These are phyloP conservation scores for Pythium pyrilobum DNA, from an alignment of 352 stramenopile species.

Conservation along the genomic window DNA sequence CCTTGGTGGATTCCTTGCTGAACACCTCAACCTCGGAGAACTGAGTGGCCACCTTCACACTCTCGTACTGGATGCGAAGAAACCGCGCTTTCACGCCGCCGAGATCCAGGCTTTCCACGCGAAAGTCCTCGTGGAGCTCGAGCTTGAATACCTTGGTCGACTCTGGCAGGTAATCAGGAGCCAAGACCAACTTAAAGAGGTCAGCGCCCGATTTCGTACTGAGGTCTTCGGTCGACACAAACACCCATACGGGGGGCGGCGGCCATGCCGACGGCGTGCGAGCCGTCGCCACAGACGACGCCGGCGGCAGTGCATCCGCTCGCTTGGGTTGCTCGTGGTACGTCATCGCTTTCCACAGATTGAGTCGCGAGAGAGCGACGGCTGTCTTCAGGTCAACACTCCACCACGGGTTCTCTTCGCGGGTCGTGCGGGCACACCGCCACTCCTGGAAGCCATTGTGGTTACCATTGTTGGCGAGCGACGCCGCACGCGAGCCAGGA, in stretches of 20 bases:
- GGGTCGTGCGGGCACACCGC: constrained; percentile 53
- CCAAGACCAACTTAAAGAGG: neutral
- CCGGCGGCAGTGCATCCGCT: constrained; percentile 29
- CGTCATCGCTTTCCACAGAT: constrained; percentile 68
- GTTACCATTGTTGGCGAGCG: constrained; percentile 60
- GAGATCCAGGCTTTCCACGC: constrained; percentile 19
- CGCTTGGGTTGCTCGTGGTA: constrained; percentile 62
- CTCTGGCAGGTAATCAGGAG: constrained; percentile 6
- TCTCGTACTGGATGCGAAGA: constrained; percentile 55
- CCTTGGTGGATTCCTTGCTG: neutral
- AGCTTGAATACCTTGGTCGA: constrained; percentile 9
- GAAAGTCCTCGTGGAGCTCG: constrained; percentile 9
- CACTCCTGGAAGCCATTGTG: constrained; percentile 66
- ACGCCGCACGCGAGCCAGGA: constrained; percentile 34
- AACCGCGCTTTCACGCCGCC: constrained; percentile 31
- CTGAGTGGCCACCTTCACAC: constrained; percentile 31
- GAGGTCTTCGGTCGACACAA: constrained; percentile 45
- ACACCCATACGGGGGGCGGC: constrained; percentile 40
- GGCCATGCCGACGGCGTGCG: constrained; percentile 22
- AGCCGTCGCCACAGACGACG: constrained; percentile 21
- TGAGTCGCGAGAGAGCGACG: constrained; percentile 31
- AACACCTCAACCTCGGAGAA: constrained; percentile 72
- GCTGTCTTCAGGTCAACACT: constrained; percentile 53
- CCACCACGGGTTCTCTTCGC: constrained; percentile 62
- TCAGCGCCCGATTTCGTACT: neutral